phyloP scores from a whole-genome alignment of 257 asterid species.

The Mentha longifolia region DNA sequence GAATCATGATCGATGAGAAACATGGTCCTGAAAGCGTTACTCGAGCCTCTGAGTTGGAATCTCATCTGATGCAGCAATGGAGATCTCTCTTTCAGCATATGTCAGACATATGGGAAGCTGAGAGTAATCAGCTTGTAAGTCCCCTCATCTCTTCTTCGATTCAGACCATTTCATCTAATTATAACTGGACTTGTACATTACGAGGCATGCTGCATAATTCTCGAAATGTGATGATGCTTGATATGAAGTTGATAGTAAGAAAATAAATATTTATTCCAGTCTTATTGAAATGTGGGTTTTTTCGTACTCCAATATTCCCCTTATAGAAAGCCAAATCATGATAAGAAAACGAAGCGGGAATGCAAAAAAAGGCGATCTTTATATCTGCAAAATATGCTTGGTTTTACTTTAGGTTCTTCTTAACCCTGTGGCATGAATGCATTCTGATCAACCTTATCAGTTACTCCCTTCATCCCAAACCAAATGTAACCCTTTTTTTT shows the following conservation, averaged over 20 bases:
- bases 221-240: conserved; percentile 12
- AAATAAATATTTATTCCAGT: not conserved
- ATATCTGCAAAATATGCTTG: not conserved
- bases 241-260: not conserved
- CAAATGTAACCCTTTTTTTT: too few species aligned
- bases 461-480: too few species aligned
- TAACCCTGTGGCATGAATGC: not conserved
- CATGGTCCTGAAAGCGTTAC: conserved; percentile 40
- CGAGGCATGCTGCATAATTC: conserved; percentile 6
- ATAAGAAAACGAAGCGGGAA: not conserved
- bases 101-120: conserved; percentile 58
- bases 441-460: not conserved
- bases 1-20: conserved; percentile 43
- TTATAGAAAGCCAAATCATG: not conserved
- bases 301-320: not conserved
- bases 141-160: not conserved
- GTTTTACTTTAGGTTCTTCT: not conserved
- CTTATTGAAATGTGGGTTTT: not conserved
- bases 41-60: conserved; percentile 47
- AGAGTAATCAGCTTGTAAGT: conserved; percentile 75
- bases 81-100: conserved; percentile 72
- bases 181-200: not conserved
- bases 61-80: conserved; percentile 71
- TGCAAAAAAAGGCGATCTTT: not conserved
- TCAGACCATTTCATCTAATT: not conserved